A percentile compares a stretch with the other conserved stretches of the same genome.
These are phyloP conservation scores for Daphne laureola DNA, from an alignment of 441 rosid genomes.

Conservation along the genomic window DNA sequence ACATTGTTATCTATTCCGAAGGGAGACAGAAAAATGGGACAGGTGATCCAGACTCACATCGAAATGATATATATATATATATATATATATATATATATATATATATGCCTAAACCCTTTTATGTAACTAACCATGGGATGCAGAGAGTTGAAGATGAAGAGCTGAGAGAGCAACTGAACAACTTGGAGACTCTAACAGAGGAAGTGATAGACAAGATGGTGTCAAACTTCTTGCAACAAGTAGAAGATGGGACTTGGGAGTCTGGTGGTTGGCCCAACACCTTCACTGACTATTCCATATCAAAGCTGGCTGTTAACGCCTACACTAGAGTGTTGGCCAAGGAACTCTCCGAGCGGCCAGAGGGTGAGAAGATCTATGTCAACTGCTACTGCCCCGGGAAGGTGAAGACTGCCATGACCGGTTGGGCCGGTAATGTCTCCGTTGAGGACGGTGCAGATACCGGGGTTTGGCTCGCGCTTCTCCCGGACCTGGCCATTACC, in stretches of 20 bases:
- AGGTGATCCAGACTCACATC: no score
- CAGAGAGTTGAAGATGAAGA: conserved; percentile 58
- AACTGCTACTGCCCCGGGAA: conserved; percentile 95
- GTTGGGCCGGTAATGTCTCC: conserved; percentile 71
- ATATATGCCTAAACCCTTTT: no score
- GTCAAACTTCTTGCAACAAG: conserved; percentile 59
- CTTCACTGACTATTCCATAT: conserved; percentile 72
- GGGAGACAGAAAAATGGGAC: no score
- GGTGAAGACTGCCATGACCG: conserved; percentile 94
- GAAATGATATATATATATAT: no score
- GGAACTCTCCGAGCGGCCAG: conserved; percentile 39
- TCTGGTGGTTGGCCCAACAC: conserved; percentile 89
- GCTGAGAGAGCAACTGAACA: conserved; percentile 51
- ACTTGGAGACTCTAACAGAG: conserved; percentile 51
- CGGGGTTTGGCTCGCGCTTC: conserved; percentile 85
- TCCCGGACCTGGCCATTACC: conserved; percentile 48
- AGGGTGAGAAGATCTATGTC: conserved; percentile 61
- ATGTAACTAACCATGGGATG: neutral
- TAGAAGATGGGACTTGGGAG: conserved; percentile 59
- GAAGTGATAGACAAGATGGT: conserved; percentile 54
- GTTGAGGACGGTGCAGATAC: conserved; percentile 85
- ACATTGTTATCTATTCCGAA: no score
- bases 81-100: no score
- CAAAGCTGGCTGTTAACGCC: conserved; percentile 82
- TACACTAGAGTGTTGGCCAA: conserved; percentile 62